These are phyloP conservation scores for Alliaria petiolata DNA, from an alignment of 345 rosid genomes.

Conservation along the genomic window DNA sequence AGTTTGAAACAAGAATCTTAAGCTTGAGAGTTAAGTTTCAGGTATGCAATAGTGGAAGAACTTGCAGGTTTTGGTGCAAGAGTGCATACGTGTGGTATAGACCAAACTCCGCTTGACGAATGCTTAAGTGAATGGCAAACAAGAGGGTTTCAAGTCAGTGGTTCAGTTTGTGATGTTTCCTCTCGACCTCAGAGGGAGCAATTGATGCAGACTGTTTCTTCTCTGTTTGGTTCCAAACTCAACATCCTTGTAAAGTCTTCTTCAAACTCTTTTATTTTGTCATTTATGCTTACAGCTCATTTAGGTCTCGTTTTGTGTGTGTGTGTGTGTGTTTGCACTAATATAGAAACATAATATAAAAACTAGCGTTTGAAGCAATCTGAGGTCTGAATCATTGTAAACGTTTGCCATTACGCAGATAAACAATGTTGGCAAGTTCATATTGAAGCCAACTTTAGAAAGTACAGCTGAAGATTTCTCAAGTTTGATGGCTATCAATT, in stretches of 20 bases:
- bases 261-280: not conserved
- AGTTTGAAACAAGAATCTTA: not conserved
- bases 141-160: slow-evolving; percentile 44
- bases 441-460: slow-evolving; percentile 35
- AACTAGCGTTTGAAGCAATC: not conserved
- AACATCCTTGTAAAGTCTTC: slow-evolving; percentile 46
- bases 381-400: not conserved
- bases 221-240: slow-evolving; percentile 41
- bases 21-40: slow-evolving; percentile 12
- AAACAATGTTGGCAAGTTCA: slow-evolving; percentile 49
- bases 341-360: no score
- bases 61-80: slow-evolving; percentile 48
- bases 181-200: slow-evolving; percentile 38
- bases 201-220: slow-evolving; percentile 37
- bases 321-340: not conserved
- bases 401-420: slow-evolving; percentile 27
- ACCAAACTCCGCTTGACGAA: slow-evolving; percentile 33
- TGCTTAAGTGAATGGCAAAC: slow-evolving; percentile 42
- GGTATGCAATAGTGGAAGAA: slow-evolving; percentile 54
- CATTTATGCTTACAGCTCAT: not conserved
- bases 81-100: slow-evolving; percentile 40
- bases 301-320: not conserved
- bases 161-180: slow-evolving; percentile 52
- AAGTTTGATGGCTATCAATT: slow-evolving; percentile 13
- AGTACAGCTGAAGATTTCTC: slow-evolving; percentile 17